Evolutionary conservation across 495 filamentous ascomycete genomes (phyloP), one percentile per base, ranked within the genome.

Genomic region (Penicillium coprophilum): DNA sequence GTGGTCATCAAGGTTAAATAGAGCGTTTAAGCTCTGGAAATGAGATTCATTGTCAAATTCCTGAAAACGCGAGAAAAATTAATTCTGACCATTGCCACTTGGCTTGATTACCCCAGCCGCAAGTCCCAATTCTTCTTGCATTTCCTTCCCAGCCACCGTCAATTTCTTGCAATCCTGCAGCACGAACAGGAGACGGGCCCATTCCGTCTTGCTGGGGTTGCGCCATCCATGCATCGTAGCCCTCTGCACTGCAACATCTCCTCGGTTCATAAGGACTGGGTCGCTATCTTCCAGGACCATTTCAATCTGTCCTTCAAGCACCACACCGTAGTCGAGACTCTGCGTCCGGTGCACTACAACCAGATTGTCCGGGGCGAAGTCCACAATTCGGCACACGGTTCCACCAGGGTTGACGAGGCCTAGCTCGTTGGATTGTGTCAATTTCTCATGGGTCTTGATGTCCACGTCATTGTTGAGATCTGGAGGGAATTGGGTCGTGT

Each of bases 241-340:
- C 55, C 86, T 79, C 44, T 90, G 81, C 61, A 89, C 71, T 54
- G 88, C 87, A 17, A 88, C 82, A 66, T 92, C 88, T 21, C 85
- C 83, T 41, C 87, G 86, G 60, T 86, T 80, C 71, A 91, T 51
- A 60, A 84, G 61, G 46, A 84, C 83, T 55, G 82, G 82, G 4
- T 78, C 73, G n/a, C 76, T 79, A 0, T 82, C 80, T 67, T 91
- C 87, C 44, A 76, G 81, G 80, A 88, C 84, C 72, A 92, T 89
- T 65, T 92, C 89, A 46, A 93, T 39, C 61, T 81, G 66, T 0
- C 90, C 90, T 64, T 92, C 88, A n/a, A 94, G 55, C 24, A 94
- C 82, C 53, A 91, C 78, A 4, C 88, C 88, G 49, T 88, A 92
- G 58, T 93, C 90, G 4, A 94, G 69, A 15, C 80, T 85, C 62